Conservation (phyloP, 2,329 filamentous ascomycete genomes). For the Penicillium crustosum region DNA sequence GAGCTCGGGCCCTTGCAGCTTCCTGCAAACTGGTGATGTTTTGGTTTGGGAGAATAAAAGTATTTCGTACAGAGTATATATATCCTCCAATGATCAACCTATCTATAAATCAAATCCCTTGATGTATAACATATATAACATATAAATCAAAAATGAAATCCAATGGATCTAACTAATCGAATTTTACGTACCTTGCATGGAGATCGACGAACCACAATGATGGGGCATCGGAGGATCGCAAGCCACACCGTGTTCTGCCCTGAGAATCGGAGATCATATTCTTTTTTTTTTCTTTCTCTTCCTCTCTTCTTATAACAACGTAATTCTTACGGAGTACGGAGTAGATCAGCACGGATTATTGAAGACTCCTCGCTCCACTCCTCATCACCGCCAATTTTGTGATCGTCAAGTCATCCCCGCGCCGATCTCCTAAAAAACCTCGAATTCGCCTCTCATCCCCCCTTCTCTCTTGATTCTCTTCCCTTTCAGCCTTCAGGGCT, state of each 20-base stretch:
- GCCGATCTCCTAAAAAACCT: constrained; percentile 24
- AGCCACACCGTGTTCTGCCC: constrained; percentile 11
- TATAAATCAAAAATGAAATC: background rate
- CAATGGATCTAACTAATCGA: background rate
- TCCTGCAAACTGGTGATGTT: background rate
- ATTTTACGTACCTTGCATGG: constrained; percentile 15
- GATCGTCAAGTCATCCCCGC: constrained; percentile 25
- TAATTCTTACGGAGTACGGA: background rate
- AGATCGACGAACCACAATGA: constrained; percentile 18
- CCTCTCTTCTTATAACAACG: background rate
- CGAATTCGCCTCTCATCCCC: constrained; percentile 2
- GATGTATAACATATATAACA: too few relatives aligned
- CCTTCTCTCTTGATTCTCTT: background rate
- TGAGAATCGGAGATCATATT: constrained; percentile 13
- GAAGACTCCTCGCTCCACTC: constrained; percentile 5
- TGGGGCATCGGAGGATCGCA: constrained; percentile 2
- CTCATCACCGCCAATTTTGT: constrained; percentile 11
- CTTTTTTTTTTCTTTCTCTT: background rate
- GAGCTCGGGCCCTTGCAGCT: background rate
- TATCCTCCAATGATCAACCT: background rate
- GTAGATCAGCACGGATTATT: background rate
- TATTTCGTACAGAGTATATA: background rate
- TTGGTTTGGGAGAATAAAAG: background rate
- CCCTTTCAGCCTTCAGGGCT: background rate
- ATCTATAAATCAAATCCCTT: too few relatives aligned